Conservation (phyloP, 2,329 filamentous ascomycete genomes). For the Gyromitra esculenta region DNA sequence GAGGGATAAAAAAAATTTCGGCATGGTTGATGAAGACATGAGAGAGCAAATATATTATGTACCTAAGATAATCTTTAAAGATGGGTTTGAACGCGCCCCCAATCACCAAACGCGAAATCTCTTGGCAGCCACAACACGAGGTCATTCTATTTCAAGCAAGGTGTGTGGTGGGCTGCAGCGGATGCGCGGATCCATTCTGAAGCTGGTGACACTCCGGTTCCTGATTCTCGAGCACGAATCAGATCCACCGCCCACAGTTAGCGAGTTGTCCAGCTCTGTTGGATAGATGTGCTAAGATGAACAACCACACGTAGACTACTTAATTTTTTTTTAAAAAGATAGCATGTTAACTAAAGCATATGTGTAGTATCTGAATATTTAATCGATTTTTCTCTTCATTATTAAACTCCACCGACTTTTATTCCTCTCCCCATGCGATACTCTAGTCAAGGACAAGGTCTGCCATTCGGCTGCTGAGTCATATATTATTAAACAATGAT, state of each 20-base stretch:
- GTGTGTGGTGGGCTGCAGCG: conserved; percentile 41
- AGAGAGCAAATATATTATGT: conserved; percentile 42
- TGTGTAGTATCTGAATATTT: no score
- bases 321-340: no score
- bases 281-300: no score
- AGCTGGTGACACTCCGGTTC: conserved; percentile 36
- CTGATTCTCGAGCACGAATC: conserved; percentile 33
- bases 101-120: conserved; percentile 49
- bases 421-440: no score
- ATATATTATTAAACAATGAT: no score
- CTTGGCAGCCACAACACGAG: conserved; percentile 48
- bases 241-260: conserved; percentile 5
- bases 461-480: no score
- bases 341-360: no score
- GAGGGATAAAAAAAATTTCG: conserved; percentile 31
- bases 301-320: no score
- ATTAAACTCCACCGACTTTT: no score
- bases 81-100: conserved; percentile 43
- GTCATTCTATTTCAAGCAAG: conserved; percentile 50
- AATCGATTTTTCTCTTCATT: no score
- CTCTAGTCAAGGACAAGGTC: no score
- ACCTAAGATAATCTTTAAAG: conserved; percentile 24
- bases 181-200: conserved; percentile 42
- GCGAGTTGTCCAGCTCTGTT: not conserved
- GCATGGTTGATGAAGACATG: conserved; percentile 33